Base-by-base conservation (phyloP, 306 rosid genomes). In the Echinosophora koreensis region DNA sequence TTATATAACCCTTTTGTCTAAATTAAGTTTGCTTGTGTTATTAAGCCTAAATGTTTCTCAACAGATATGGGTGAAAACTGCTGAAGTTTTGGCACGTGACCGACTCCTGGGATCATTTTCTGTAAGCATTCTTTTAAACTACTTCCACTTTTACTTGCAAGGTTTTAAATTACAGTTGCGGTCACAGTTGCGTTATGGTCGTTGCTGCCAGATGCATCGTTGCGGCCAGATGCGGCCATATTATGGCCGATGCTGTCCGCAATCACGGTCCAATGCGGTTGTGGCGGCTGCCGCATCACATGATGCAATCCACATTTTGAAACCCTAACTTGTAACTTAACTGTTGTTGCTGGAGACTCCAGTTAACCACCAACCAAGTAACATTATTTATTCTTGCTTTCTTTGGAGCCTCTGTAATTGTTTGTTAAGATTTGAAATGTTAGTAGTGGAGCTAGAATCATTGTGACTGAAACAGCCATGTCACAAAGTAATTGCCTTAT, bases 21-120 rank as follows among this genome's bases (percentile, higher is more conserved):
- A 30, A 42, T 66, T 14, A 58, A 12, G 47, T 55, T 76, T 56
- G 42, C 34, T 32, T 79, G 37, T 73, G 66, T 67, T n/a, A 50
- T 30, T 55, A 80, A 74, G 64, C 28, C 50, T 73, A 7, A 69
- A 27, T 64, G 42, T 80, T 58, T 80, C 56, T 74, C 37, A 55
- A 66, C 90, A 95, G 98, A 82, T 92, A 69, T 95, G 98, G 98
- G 97, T 95, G 78, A 95, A 95, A 82, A 95, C 97, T 50, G 91
- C 97, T 71, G 89, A 92, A 71, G 86, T 90, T 64, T 85, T 95
- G 90, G 89, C 98, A 2, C 96, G 98, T 3, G 98, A 95, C 39
- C 84, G 98, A 41, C 98, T 95, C 66, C 92, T 95, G 7, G 98
- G 98, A 56, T 95, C 98, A 64, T 95, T 89, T 83, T 81, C 93